Evolutionary conservation across 306 rosid species (phyloP).

Genomic region (Inga laurina): DNA sequence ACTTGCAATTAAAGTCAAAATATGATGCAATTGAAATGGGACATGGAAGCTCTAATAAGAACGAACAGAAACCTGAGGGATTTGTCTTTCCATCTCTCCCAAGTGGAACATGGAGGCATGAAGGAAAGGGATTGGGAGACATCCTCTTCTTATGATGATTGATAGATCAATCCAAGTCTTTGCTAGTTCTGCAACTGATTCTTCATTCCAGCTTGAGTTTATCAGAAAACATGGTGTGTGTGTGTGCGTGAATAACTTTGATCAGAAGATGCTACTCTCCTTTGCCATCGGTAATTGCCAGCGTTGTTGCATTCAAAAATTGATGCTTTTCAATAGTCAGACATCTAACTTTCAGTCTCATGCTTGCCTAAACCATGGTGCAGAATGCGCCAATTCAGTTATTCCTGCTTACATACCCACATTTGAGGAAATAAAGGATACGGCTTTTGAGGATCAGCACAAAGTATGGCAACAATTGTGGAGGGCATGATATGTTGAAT

Average conservation of each 20-base stretch:
- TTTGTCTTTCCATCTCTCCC: neutral
- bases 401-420: conserved; percentile 91
- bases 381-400: conserved; percentile 96
- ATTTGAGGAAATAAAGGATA: conserved; percentile 84
- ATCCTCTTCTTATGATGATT: neutral
- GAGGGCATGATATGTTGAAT: conserved; percentile 93
- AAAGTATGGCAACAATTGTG: conserved; percentile 97
- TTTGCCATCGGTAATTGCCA: conserved; percentile 80
- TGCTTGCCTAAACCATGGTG: conserved; percentile 34
- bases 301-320: neutral
- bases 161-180: neutral
- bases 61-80: neutral
- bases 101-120: neutral
- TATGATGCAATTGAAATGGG: neutral
- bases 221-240: neutral
- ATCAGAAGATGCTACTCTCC: conserved; percentile 97
- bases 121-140: neutral
- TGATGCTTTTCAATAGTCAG: conserved; percentile 9
- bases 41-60: neutral
- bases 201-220: neutral
- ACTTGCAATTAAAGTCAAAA: neutral
- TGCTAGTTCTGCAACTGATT: neutral
- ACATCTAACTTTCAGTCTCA: conserved; percentile 11
- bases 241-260: conserved; percentile 63
- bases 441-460: conserved; percentile 69